Conservation (phyloP, 2,329 filamentous ascomycete genomes). For the Penicillium sp. region DNA sequence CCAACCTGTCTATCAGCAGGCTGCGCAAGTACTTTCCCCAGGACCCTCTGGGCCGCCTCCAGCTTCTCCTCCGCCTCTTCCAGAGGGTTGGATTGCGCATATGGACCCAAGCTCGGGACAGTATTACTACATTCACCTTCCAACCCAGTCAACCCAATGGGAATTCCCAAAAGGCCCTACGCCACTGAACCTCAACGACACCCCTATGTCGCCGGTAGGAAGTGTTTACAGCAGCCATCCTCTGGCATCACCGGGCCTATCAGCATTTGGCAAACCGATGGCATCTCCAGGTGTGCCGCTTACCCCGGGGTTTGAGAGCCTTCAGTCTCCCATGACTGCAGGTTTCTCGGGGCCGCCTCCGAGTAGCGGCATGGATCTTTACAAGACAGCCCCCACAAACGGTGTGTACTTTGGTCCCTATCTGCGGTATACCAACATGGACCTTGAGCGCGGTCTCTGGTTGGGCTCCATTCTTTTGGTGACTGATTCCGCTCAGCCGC, state of each 20-base stretch:
- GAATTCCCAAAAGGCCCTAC: constrained; percentile 97
- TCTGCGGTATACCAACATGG: constrained; percentile 94
- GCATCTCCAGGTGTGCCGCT: constrained; percentile 79
- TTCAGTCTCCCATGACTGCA: constrained; percentile 74
- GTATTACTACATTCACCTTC: constrained; percentile 97
- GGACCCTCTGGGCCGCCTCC: constrained; percentile 56
- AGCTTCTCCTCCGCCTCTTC: constrained; percentile 84
- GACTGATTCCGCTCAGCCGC: constrained; percentile 85
- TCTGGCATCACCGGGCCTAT: constrained; percentile 66
- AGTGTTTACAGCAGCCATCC: constrained; percentile 71
- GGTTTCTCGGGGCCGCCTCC: constrained; percentile 89
- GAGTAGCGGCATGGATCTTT: constrained; percentile 85
- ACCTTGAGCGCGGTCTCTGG: constrained; percentile 86
- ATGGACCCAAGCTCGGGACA: constrained; percentile 93
- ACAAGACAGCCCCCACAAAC: constrained; percentile 89
- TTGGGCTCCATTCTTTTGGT: constrained; percentile 90
- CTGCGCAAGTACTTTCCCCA: constrained; percentile 31
- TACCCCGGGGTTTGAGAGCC: constrained; percentile 80
- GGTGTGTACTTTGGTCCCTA: constrained; percentile 98
- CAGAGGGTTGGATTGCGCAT: constrained; percentile 97
- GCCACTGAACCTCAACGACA: constrained; percentile 76
- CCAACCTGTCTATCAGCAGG: constrained; percentile 22
- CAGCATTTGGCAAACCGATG: constrained; percentile 55
- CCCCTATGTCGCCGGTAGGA: constrained; percentile 77
- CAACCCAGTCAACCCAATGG: constrained; percentile 95